These are phyloP conservation scores for Suhomyces yuchorum DNA, from an alignment of 1,139 yeast genomes.

Conservation along the genomic window DNA sequence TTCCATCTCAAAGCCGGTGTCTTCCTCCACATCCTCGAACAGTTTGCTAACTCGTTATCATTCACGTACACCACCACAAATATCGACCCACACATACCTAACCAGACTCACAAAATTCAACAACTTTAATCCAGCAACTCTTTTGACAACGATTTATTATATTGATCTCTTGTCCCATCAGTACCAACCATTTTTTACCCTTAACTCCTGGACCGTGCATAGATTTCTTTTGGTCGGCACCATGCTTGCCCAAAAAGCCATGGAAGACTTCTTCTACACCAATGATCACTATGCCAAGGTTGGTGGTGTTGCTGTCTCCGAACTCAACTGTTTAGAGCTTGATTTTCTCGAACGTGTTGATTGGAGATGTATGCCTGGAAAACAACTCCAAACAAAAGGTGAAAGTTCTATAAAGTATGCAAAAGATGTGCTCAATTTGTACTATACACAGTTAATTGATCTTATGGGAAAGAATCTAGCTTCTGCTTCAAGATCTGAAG, in stretches of 20 bases:
- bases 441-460: slow-evolving; percentile 62
- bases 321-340: slow-evolving; percentile 81
- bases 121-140: slow-evolving; percentile 77
- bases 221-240: slow-evolving; percentile 89
- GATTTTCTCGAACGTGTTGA: slow-evolving; percentile 82
- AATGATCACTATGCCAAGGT: slow-evolving; percentile 93
- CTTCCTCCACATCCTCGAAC: slow-evolving; percentile 19
- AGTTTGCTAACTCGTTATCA: slow-evolving; percentile 79
- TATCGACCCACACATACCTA: slow-evolving; percentile 77
- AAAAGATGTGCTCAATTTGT: slow-evolving; percentile 54
- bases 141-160: slow-evolving; percentile 80
- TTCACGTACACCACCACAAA: slow-evolving; percentile 88
- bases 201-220: slow-evolving; percentile 91
- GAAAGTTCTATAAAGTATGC: slow-evolving; percentile 32
- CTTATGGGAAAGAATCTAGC: slow-evolving; percentile 53
- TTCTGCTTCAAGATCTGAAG: slow-evolving; percentile 8
- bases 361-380: slow-evolving; percentile 57
- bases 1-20: slow-evolving; percentile 32
- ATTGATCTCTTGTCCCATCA: slow-evolving; percentile 81
- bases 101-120: slow-evolving; percentile 81
- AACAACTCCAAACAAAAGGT: slow-evolving; percentile 24
- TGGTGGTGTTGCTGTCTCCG: slow-evolving; percentile 88
- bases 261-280: slow-evolving; percentile 93
- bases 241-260: slow-evolving; percentile 86
- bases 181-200: slow-evolving; percentile 73